Percentiles rank a stretch among this genome's conserved stretches.
phyloP scores from a whole-genome alignment of 2,329 filamentous ascomycete species.

The Ophiostoma pallidulum region DNA sequence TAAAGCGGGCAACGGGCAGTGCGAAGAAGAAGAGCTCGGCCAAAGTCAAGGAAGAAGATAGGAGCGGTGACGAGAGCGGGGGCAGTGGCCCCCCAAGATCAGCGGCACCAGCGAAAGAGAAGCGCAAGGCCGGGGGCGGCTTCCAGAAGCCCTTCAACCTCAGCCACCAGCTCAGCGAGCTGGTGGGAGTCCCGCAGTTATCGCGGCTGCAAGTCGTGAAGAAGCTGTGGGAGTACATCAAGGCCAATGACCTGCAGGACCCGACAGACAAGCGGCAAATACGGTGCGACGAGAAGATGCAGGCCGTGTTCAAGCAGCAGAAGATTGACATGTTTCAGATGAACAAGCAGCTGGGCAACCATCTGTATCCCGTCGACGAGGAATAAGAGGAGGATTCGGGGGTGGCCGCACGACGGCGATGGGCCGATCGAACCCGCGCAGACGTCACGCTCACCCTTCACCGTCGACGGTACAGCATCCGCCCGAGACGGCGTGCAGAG shows the following conservation, averaged over 20 bases:
- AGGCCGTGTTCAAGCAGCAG: constrained; percentile 82
- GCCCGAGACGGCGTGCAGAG: no score
- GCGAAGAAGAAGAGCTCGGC: constrained; percentile 65
- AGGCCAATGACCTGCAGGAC: constrained; percentile 78
- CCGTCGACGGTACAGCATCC: no score
- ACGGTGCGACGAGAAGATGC: constrained; percentile 81
- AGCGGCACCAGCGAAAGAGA: constrained; percentile 49
- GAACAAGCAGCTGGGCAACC: constrained; percentile 90
- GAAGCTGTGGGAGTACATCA: constrained; percentile 93
- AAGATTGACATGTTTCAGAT: constrained; percentile 98
- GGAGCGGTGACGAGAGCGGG: constrained; percentile 60
- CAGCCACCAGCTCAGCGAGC: constrained; percentile 57
- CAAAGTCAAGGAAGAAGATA: constrained; percentile 59
- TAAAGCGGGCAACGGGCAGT: constrained; percentile 51
- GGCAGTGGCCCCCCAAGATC: no score
- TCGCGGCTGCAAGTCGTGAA: constrained; percentile 94
- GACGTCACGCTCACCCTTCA: no score
- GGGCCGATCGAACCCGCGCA: no score
- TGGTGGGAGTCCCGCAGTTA: constrained; percentile 68
- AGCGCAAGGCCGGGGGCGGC: constrained; percentile 79
- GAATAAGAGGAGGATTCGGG: no score
- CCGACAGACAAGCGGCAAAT: constrained; percentile 89
- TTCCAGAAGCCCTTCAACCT: constrained; percentile 84
- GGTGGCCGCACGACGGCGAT: no score
- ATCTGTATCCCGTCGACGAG: constrained; percentile 80